These are phyloP conservation scores for Cadophora gregata DNA, from an alignment of 2,329 filamentous ascomycete species.

Conservation along the genomic window DNA sequence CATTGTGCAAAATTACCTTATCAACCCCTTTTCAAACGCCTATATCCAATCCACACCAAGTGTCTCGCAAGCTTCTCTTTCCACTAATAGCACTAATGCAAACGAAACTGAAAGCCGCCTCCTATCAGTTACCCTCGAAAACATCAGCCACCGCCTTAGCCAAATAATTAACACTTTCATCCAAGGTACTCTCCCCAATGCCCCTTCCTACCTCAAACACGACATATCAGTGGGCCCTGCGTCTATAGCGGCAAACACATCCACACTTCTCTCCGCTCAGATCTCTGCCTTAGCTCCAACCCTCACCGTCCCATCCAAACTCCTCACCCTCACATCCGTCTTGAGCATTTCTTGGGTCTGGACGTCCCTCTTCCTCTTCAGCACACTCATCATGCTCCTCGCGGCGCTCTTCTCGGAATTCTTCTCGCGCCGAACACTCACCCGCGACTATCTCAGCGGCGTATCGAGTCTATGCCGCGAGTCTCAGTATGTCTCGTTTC, in stretches of 20 bases:
- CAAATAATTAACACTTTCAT: slow-evolving; percentile 32
- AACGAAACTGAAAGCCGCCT: slow-evolving; percentile 24
- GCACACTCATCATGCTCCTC: slow-evolving; percentile 24
- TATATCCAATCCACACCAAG: slow-evolving; percentile 32
- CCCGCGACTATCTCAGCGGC: slow-evolving; percentile 28
- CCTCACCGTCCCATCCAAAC: slow-evolving; percentile 26
- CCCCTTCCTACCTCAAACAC: slow-evolving; percentile 23
- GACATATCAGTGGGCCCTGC: slow-evolving; percentile 10
- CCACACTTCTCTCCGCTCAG: slow-evolving; percentile 14
- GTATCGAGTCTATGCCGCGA: slow-evolving; percentile 29
- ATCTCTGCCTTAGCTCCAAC: slow-evolving; percentile 12
- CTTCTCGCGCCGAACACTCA: slow-evolving; percentile 22
- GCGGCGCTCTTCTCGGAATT: slow-evolving; percentile 25
- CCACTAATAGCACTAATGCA: background rate
- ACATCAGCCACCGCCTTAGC: slow-evolving; percentile 31
- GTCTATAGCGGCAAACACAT: slow-evolving; percentile 6
- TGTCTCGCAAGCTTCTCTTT: slow-evolving; percentile 1
- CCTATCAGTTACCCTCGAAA: slow-evolving; percentile 25
- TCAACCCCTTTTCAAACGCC: slow-evolving; percentile 25
- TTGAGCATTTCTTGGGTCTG: slow-evolving; percentile 27
- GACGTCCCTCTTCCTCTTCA: slow-evolving; percentile 29
- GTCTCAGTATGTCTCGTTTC: slow-evolving; percentile 25
- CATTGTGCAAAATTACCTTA: slow-evolving; percentile 35
- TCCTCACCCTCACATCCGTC: background rate
- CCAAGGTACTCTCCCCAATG: slow-evolving; percentile 26